Percentiles rank a stretch among this genome's conserved stretches.
phyloP scores from a whole-genome alignment of 2,329 filamentous ascomycete genomes.

The Venturia oleaginea region DNA sequence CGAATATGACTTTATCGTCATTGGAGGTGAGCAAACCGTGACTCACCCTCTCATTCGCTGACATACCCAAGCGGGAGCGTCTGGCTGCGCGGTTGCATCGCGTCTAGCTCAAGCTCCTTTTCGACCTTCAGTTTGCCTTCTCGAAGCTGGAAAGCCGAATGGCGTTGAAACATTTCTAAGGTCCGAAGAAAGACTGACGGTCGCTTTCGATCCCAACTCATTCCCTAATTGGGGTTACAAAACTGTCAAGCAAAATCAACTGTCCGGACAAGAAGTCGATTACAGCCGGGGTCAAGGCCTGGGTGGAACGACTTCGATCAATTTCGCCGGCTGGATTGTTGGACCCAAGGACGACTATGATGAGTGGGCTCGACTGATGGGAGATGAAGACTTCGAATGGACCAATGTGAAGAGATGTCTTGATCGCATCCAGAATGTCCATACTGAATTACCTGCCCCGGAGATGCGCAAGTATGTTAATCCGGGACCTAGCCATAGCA shows the following conservation, averaged over 20 bases:
- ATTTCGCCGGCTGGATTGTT: conserved; percentile 40
- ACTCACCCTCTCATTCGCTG: neutral
- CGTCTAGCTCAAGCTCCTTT: neutral
- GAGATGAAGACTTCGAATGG: conserved; percentile 49
- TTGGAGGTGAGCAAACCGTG: conserved; percentile 6
- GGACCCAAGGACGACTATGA: conserved; percentile 54
- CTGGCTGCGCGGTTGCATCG: conserved; percentile 7
- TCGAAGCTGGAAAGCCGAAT: conserved; percentile 6
- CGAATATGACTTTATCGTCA: conserved; percentile 15
- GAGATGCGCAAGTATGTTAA: conserved; percentile 24
- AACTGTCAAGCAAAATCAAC: conserved; percentile 30
- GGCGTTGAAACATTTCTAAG: conserved; percentile 20
- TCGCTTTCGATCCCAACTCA: conserved; percentile 34
- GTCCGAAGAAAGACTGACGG: conserved; percentile 46
- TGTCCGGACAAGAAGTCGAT: conserved; percentile 29
- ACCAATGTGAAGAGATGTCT: conserved; percentile 36
- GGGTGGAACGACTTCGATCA: conserved; percentile 37
- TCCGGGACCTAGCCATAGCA: conserved; percentile 43
- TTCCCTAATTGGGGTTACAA: conserved; percentile 43
- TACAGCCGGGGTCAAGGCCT: conserved; percentile 38
- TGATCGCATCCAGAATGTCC: conserved; percentile 1
- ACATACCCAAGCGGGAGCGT: neutral
- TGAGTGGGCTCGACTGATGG: conserved; percentile 48
- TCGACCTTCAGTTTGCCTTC: neutral
- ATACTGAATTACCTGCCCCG: conserved; percentile 46